Base-by-base conservation (phyloP, 331 rosid genomes). In the Stylosanthes scabra region DNA sequence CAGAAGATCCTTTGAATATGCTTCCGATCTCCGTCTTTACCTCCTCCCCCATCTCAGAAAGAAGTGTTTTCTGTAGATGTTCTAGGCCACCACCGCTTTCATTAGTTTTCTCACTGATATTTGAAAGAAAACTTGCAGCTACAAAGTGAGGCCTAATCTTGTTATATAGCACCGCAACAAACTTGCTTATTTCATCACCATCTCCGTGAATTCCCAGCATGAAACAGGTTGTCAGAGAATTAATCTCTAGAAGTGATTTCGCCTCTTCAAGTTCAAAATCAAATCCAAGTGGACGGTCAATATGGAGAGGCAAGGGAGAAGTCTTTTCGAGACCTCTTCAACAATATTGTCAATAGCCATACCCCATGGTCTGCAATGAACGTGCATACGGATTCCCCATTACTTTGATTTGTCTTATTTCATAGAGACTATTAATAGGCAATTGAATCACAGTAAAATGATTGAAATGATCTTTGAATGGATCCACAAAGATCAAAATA, bases 131-230 rank as follows among this genome's bases (percentile, higher is more conserved):
- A 50, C 61, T 20, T 1, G 54, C 40, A 8, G n/a, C 13, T 20
- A 31, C 61, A 78, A 63, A 71, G 5, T 11, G 44, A 34, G 8
- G 0, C 0, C 8, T 10, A 3, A 63, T 34, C 46, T 4, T 7
- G 8, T 56, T 34, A 71, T 31, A 78, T 0, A 70, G 2, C 10
- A 11, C 67, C 41, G 5, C n/a, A 1, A 54, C 81, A 41, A 77
- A 25, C 37, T 69, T 77, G 3, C 75, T 64, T 9, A 54, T 29
- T 50, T n/a, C n/a, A n/a, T 70, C 71, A 10, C 39, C 42, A 9
- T 2, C 42, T n/a, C 81, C 76, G 10, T 61, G 27, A 9, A 77
- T 60, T 8, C 65, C 58, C 12, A 68, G 9, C 28, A 69, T 59
- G 45, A 44, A 8, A 51, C 50, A 58, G 2, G 1, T 6, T 14